Evolutionary conservation across 257 asterid genomes (phyloP).

Genomic region (Misopates orontium): DNA sequence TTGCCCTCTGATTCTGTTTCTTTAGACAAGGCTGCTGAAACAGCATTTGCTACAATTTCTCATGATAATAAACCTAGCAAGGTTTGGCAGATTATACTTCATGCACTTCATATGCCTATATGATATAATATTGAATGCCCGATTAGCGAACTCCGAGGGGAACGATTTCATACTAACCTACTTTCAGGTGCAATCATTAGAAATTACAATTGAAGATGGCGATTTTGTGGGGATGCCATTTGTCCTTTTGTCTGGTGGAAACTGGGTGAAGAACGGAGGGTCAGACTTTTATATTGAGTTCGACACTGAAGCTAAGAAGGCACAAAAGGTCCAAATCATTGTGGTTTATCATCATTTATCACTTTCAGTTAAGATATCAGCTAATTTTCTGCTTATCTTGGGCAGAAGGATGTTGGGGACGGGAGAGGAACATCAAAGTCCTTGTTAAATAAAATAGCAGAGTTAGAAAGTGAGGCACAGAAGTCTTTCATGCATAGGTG

Average conservation of each 20-base stretch:
- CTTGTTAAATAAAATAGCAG: constrained; percentile 85
- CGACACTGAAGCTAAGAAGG: constrained; percentile 39
- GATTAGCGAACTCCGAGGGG: constrained; percentile 7
- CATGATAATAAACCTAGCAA: constrained; percentile 44
- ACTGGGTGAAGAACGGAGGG: constrained; percentile 80
- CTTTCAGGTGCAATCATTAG: constrained; percentile 81
- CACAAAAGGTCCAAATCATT: constrained; percentile 47
- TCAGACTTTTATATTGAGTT: constrained; percentile 83
- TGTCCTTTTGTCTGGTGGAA: constrained; percentile 77
- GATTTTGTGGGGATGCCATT: constrained; percentile 89
- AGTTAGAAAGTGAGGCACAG: constrained; percentile 91
- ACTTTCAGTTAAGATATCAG: constrained; percentile 20
- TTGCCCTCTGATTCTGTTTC: constrained; percentile 83
- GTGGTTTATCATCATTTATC: background rate
- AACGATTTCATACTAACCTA: constrained; percentile 27
- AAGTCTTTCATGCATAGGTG: constrained; percentile 99
- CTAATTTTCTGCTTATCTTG: constrained; percentile 23
- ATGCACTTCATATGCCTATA: constrained; percentile 21
- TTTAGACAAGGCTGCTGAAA: constrained; percentile 65
- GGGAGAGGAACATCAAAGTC: constrained; percentile 79
- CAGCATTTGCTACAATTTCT: constrained; percentile 50
- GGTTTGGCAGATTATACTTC: constrained; percentile 43
- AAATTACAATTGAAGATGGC: constrained; percentile 69
- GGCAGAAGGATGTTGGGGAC: constrained; percentile 57
- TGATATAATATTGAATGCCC: constrained; percentile 11